Conservation (phyloP, 2,329 filamentous ascomycete genomes). For the Aspergillus carbonarius region DNA sequence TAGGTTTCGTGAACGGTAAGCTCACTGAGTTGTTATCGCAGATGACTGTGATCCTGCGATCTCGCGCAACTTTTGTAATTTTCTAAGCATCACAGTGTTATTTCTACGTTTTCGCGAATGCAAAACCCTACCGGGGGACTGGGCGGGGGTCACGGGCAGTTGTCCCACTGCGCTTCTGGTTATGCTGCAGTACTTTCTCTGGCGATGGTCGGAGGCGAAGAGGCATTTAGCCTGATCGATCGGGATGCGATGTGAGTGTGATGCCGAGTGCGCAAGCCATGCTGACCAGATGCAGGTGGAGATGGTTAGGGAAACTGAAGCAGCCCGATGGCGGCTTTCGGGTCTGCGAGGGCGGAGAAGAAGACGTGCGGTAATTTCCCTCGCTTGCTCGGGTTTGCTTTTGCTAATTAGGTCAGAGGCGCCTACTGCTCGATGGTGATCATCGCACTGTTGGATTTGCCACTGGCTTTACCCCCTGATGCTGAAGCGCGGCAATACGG, state of each 20-base stretch:
- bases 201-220: slow-evolving; percentile 72
- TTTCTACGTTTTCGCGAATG: slow-evolving; percentile 73
- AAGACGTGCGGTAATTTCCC: slow-evolving; percentile 73
- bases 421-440: slow-evolving; percentile 89
- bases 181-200: slow-evolving; percentile 83
- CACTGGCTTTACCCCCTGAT: slow-evolving; percentile 72
- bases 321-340: slow-evolving; percentile 86
- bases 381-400: slow-evolving; percentile 18
- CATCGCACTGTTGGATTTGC: slow-evolving; percentile 78
- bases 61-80: not conserved
- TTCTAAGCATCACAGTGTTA: slow-evolving; percentile 47
- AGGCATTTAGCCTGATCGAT: slow-evolving; percentile 73
- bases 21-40: not conserved
- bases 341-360: slow-evolving; percentile 81
- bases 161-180: slow-evolving; percentile 81
- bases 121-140: slow-evolving; percentile 85
- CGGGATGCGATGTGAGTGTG: slow-evolving; percentile 66
- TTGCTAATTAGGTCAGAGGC: slow-evolving; percentile 56
- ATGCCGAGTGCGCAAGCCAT: not conserved
- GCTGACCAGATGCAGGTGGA: slow-evolving; percentile 59
- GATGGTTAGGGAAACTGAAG: slow-evolving; percentile 84
- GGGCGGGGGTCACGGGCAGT: slow-evolving; percentile 88
- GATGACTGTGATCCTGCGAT: too few species aligned
- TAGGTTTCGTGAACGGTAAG: slow-evolving; percentile 63
- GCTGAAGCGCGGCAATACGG: slow-evolving; percentile 66